Evolutionary conservation across 2,329 filamentous ascomycete genomes (phyloP).

Genomic region (Calonectria pseudoturangicola): DNA sequence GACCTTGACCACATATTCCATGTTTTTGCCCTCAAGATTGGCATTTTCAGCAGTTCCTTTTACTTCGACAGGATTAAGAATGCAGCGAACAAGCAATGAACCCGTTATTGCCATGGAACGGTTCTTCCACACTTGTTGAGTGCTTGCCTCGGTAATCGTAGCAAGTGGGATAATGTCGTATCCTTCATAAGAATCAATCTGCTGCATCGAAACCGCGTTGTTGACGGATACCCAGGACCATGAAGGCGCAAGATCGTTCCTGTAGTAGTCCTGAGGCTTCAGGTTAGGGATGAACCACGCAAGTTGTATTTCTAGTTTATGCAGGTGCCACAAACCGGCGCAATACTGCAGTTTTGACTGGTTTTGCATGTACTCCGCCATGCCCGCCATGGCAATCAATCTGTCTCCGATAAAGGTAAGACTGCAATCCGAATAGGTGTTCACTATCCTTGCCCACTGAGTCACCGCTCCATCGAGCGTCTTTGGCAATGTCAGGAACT

Average conservation of each 20-base stretch:
- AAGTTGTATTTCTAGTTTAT: conserved; percentile 40
- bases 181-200: conserved; percentile 21
- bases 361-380: conserved; percentile 36
- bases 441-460: conserved; percentile 39
- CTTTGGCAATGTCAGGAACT: background rate
- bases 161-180: conserved; percentile 29
- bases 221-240: conserved; percentile 43
- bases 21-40: conserved; percentile 20
- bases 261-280: background rate
- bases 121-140: conserved; percentile 1
- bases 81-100: conserved; percentile 25
- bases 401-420: conserved; percentile 38
- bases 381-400: conserved; percentile 34
- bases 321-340: conserved; percentile 34
- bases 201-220: conserved; percentile 28
- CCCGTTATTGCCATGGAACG: conserved; percentile 17
- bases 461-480: conserved; percentile 18
- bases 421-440: conserved; percentile 37
- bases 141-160: conserved; percentile 21
- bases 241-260: conserved; percentile 39
- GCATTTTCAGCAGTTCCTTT: background rate
- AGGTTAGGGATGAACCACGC: conserved; percentile 26
- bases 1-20: conserved; percentile 8
- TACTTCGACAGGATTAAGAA: conserved; percentile 32
- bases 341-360: conserved; percentile 36